Evolutionary conservation across 202 grass and related monocot genomes (phyloP), one percentile per base, ranked within the genome.

Genomic region (Miscanthus sacchariflorus): DNA sequence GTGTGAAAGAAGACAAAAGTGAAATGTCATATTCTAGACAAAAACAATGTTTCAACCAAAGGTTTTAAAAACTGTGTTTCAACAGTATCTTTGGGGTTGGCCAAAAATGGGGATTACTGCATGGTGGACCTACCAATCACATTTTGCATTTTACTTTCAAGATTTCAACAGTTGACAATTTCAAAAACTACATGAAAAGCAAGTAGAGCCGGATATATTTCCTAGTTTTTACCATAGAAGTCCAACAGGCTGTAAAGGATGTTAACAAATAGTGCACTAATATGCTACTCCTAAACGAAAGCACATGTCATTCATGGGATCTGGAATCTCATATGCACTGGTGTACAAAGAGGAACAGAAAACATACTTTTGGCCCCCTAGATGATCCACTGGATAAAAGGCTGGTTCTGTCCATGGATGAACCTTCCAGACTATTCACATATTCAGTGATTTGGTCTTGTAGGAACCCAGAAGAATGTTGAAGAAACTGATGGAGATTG

Each of bases 331-430:
- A 42, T 52, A 39, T 58, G 18, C 17, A 50, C 74, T 70, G n/a
- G n/a, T 28, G 12, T 52, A 5, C 63, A 78, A 14, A 46, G 69
- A n/a, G 45, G n/a, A 50, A 45, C 12, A 49, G 30, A 85, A 1
- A 91, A 48, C 92, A 18, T 93, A 99, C 96, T 89, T 99, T 99
- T 68, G 94, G 94, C 28, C 89, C 91, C 89, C 80, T 94, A 15
- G 52, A 79, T 76, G 73, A 76, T 23, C 88, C 82, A 86, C 91
- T 78, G 7, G 63, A 90, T 76, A 75, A 81, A 52, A 91, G 56
- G 61, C 72, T 84, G 39, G 83, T 56, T 70, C 90, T 89, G 52
- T 90, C 82, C 65, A 82, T 72, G 61, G 74, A 70, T 66, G 79
- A 78, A 80, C 46, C 88, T 90, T 89, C 89, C 23, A 95, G 68